A percentile compares a stretch with the other conserved stretches of the same genome.
Evolutionary conservation across 1,284 basidiomycete genomes (phyloP).

Genomic region (Microbotryomycetes sp.): DNA sequence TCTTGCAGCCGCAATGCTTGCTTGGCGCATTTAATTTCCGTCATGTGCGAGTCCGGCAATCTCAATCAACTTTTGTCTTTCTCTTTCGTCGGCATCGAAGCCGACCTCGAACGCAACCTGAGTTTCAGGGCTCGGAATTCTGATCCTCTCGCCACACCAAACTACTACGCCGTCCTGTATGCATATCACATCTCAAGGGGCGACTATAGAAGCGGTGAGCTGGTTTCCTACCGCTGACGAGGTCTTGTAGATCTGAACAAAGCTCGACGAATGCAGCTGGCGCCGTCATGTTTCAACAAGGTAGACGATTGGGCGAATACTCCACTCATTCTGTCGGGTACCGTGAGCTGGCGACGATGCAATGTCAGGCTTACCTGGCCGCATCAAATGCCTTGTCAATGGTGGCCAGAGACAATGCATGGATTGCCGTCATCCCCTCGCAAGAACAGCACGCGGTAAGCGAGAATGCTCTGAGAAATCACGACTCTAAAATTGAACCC

Average conservation of each 20-base stretch:
- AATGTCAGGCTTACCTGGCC: constrained; percentile 71
- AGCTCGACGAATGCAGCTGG: constrained; percentile 54
- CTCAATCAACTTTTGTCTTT: constrained; percentile 71
- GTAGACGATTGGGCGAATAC: constrained; percentile 63
- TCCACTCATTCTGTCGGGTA: constrained; percentile 45
- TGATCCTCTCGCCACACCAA: constrained; percentile 74
- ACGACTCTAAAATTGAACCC: neutral
- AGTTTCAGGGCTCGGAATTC: constrained; percentile 92
- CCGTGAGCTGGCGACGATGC: constrained; percentile 59
- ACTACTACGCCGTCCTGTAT: constrained; percentile 90
- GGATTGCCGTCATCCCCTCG: constrained; percentile 52
- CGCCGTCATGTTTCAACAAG: constrained; percentile 88
- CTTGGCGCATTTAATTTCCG: constrained; percentile 69
- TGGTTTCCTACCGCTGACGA: neutral
- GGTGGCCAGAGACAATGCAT: constrained; percentile 71
- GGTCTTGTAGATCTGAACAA: constrained; percentile 1
- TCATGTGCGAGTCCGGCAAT: constrained; percentile 86
- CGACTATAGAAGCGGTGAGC: constrained; percentile 77
- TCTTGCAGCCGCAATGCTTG: constrained; percentile 70
- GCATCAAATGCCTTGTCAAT: constrained; percentile 84
- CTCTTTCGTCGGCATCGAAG: constrained; percentile 76
- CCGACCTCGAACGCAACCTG: constrained; percentile 81
- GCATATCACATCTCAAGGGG: constrained; percentile 81
- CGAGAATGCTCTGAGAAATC: neutral
- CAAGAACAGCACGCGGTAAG: neutral